phyloP scores from a whole-genome alignment of 2,329 filamentous ascomycete species.

The Stylonectria norvegica region DNA sequence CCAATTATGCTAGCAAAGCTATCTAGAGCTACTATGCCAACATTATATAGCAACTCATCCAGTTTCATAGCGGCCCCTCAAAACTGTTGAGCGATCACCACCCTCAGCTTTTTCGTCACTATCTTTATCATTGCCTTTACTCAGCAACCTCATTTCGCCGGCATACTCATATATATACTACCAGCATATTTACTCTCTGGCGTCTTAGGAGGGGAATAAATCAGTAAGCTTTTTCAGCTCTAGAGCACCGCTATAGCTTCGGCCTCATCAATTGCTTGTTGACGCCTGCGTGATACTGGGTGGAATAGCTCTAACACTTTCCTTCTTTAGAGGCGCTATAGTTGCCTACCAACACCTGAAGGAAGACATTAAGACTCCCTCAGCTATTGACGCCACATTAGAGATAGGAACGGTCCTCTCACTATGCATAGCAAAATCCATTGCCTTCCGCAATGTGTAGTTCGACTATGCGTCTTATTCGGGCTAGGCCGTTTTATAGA shows the following conservation, averaged over 20 bases:
- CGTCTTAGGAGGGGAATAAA: too few species aligned
- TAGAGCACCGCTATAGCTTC: not conserved
- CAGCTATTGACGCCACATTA: slow-evolving; percentile 41
- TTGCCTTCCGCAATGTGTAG: slow-evolving; percentile 37
- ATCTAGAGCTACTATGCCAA: too few species aligned
- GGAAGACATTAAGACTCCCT: slow-evolving; percentile 45
- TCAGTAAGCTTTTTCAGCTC: not conserved
- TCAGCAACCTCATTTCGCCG: too few species aligned
- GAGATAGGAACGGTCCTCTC: not conserved
- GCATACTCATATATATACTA: too few species aligned
- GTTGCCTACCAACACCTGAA: slow-evolving; percentile 55
- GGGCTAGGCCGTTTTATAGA: slow-evolving; percentile 39
- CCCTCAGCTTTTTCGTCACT: too few species aligned
- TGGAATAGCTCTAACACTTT: slow-evolving; percentile 59
- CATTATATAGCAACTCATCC: too few species aligned
- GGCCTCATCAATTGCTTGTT: slow-evolving; percentile 35
- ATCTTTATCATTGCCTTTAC: too few species aligned
- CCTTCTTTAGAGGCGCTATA: slow-evolving; percentile 56
- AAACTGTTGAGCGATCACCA: too few species aligned
- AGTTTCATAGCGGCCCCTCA: too few species aligned
- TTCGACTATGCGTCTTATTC: slow-evolving; percentile 45
- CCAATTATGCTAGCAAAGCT: too few species aligned
- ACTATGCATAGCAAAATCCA: not conserved
- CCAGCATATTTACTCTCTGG: too few species aligned
- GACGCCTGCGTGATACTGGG: slow-evolving; percentile 60